Percentiles rank a stretch among this genome's conserved stretches.
Evolutionary conservation across 2,329 filamentous ascomycete species (phyloP).

Genomic region (Hymenoscyphus fructigenus): DNA sequence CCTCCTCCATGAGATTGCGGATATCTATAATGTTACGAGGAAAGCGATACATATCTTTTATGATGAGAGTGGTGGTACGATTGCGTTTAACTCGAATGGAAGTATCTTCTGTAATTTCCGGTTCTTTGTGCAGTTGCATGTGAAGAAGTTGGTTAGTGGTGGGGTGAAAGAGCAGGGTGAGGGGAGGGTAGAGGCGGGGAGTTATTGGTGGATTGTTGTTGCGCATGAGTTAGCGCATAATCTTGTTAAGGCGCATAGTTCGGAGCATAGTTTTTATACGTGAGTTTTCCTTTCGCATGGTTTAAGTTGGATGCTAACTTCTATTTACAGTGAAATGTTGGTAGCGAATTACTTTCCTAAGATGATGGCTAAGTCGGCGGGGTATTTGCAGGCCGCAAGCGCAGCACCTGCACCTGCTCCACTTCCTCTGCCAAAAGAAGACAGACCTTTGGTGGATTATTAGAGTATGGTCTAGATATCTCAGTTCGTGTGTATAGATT

Average conservation of each 20-base stretch:
- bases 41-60: conserved; percentile 82
- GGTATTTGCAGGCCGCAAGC: conserved; percentile 20
- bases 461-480: background rate
- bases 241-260: conserved; percentile 73
- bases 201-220: conserved; percentile 94
- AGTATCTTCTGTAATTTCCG: conserved; percentile 92
- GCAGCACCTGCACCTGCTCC: background rate
- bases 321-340: conserved; percentile 63
- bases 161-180: conserved; percentile 34
- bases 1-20: conserved; percentile 67
- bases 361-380: conserved; percentile 50
- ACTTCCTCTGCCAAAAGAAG: background rate
- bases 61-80: conserved; percentile 74
- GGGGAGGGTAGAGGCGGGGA: conserved; percentile 65
- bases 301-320: background rate
- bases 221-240: conserved; percentile 97
- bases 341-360: conserved; percentile 74
- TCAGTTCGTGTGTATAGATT: background rate
- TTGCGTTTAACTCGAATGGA: conserved; percentile 87
- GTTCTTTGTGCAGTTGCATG: conserved; percentile 81
- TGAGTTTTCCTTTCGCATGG: conserved; percentile 39
- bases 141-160: conserved; percentile 44
- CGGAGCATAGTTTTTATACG: conserved; percentile 81
- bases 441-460: conserved; percentile 2
- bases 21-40: conserved; percentile 69